A percentile compares a stretch with the other conserved stretches of the same genome.
Conservation (phyloP, 768 basidiomycete genomes). For the Kwoniella dejecticola region DNA sequence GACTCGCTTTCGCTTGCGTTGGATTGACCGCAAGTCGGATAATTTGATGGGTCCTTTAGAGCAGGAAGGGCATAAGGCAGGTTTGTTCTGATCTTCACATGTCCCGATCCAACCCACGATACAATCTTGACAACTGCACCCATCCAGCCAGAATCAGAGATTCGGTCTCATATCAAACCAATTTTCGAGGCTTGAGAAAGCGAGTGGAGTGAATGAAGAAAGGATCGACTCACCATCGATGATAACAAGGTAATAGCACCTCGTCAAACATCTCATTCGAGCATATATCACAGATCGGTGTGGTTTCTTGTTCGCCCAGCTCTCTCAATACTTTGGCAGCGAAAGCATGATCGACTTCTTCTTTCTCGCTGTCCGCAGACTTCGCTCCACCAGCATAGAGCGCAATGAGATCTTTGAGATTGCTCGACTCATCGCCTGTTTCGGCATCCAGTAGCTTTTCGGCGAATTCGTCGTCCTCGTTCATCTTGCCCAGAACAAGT, state of each 20-base stretch:
- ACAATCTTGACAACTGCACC: constrained; percentile 80
- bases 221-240: constrained; percentile 40
- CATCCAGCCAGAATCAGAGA: no score
- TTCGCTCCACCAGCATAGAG: constrained; percentile 54
- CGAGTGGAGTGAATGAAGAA: no score
- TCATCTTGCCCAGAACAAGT: constrained; percentile 66
- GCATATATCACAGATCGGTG: constrained; percentile 56
- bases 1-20: constrained; percentile 38
- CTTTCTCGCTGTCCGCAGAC: constrained; percentile 56
- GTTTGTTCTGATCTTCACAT: constrained; percentile 70
- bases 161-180: no score
- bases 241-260: constrained; percentile 54
- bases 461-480: constrained; percentile 57
- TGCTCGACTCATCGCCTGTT: constrained; percentile 25
- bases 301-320: constrained; percentile 41
- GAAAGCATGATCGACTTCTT: constrained; percentile 52
- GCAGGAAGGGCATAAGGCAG: constrained; percentile 79
- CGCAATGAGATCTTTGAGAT: constrained; percentile 48
- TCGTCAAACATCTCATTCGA: constrained; percentile 63
- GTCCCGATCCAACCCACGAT: constrained; percentile 71
- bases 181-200: no score
- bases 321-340: constrained; percentile 62
- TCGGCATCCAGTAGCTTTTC: constrained; percentile 43
- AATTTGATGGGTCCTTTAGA: constrained; percentile 47
- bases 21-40: constrained; percentile 45